Conservation (phyloP, 179 eudicot species). For the Beta lomatogona region DNA sequence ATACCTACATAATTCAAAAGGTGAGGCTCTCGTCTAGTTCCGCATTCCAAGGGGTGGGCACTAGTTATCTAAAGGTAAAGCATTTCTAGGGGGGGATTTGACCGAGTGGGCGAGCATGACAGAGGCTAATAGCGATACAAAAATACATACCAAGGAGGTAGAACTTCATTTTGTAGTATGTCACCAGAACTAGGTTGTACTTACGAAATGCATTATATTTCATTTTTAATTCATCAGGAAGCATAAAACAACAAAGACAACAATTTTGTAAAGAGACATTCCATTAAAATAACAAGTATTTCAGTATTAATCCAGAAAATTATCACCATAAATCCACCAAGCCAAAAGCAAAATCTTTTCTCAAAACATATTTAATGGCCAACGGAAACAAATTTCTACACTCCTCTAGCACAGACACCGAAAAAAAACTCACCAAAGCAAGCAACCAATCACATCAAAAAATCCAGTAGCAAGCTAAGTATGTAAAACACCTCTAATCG, state of each 20-base stretch:
- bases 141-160: neutral
- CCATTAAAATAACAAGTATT: neutral
- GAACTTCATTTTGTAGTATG: neutral
- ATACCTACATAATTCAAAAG: neutral
- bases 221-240: neutral
- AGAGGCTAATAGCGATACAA: neutral
- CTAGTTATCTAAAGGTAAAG: neutral
- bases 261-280: too few relatives aligned
- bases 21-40: neutral
- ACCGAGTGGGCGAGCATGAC: neutral
- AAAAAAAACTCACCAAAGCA: neutral
- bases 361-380: neutral
- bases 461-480: neutral
- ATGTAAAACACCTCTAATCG: slow-evolving; percentile 63
- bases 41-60: neutral
- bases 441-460: neutral
- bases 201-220: neutral
- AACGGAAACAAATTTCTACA: neutral
- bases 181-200: neutral
- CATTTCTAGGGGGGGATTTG: neutral
- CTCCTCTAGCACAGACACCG: neutral
- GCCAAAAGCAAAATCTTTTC: neutral
- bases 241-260: too few relatives aligned
- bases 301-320: neutral
- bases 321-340: neutral